Base-by-base conservation (phyloP, 2,329 filamentous ascomycete genomes). In the Colletotrichum nymphaeae region DNA sequence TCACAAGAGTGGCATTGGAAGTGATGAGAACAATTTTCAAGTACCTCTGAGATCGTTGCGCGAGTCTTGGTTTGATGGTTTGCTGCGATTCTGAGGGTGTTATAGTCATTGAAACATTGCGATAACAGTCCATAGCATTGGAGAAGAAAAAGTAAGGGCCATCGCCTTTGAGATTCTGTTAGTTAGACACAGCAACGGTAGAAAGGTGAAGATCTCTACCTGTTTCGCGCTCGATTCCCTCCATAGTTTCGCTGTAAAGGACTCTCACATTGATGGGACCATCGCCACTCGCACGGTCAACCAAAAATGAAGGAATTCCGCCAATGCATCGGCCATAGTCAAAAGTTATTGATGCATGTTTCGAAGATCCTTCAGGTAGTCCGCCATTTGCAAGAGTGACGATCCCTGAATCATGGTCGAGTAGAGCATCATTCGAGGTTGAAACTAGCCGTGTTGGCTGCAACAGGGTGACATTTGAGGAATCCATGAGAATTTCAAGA, bases 91-190 rank as follows among this genome's bases (percentile, higher is more conserved):
- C 22, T 7, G 55, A 66, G 9, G 58, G 67, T 7, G 9, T 3
- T 0, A 63, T 22, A 2, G n/a, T 62, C 46, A 64, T 53, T 19
- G 26, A 46, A 4, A 64, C 59, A 55, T 35, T 64, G 37, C 68
- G 59, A 28, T 74, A 72, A 53, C 68, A 64, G 28, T 72, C 68
- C 68, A 74, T 74, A 5, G 68, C 68, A n/a, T 53, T 72, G n/a
- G 68, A 74, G 32, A 74, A 74, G 30, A 74, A 22, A 11, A 68
- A 74, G 14, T 65, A 72, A 4, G 69, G 63, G 0, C 72, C 68
- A 49, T 74, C 64, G 42, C 72, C 64, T 72, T 42, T 8, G 8
- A 4, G 2, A 28, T 22, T 7, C 12, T 22, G 26, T 58, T n/a
- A 22, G 32, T 26, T 5, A 12, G 9, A 19, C 28, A 11, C 24